Evolutionary conservation across 2,329 filamentous ascomycete genomes (phyloP).

Genomic region (Paraconiothyrium brasiliense): DNA sequence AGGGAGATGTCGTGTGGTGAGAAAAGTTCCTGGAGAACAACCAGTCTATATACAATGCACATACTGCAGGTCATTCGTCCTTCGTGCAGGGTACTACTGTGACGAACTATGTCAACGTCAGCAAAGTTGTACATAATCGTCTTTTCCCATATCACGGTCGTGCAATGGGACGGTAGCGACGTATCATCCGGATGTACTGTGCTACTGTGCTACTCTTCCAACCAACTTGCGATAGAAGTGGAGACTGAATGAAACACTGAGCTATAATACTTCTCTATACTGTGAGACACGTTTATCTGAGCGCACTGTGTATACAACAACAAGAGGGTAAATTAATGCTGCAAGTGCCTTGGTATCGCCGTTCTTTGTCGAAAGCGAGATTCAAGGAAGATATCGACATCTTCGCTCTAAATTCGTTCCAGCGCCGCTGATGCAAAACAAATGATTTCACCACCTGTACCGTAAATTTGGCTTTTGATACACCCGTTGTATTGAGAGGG

Average conservation of each 20-base stretch:
- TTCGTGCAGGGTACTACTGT: neutral
- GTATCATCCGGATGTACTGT: neutral
- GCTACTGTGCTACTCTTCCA: neutral
- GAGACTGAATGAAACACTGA: neutral
- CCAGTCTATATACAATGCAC: neutral
- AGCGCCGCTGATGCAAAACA: too few species aligned
- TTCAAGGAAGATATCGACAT: neutral
- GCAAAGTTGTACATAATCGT: neutral
- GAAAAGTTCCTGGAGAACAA: neutral
- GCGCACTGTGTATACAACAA: neutral
- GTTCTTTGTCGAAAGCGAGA: neutral
- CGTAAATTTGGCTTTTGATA: too few species aligned
- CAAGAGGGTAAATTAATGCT: neutral
- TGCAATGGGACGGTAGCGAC: neutral
- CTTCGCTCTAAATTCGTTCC: neutral
- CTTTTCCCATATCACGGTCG: slow-evolving; percentile 2
- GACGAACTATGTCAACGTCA: neutral
- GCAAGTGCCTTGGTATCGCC: neutral
- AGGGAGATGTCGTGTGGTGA: neutral
- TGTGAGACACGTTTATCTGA: neutral
- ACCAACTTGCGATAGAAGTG: neutral
- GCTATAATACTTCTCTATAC: neutral
- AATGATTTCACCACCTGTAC: too few species aligned
- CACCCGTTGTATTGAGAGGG: too few species aligned
- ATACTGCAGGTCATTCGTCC: neutral